Conservation (phyloP, 306 rosid genomes). For the Leucaena leucocephala region DNA sequence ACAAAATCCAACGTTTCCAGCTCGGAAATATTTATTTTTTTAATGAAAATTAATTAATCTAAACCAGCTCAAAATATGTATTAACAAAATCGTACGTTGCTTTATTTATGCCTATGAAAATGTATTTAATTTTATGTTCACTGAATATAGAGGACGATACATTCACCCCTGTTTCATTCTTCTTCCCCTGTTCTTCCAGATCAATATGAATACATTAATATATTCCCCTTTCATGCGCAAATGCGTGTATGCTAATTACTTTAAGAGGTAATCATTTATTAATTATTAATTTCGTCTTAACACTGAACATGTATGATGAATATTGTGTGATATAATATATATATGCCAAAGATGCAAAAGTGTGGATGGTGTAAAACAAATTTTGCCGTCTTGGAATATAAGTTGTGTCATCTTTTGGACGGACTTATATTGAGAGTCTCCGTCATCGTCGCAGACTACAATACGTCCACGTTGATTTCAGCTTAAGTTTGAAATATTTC, state of each 20-base stretch:
- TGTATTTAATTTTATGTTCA: neutral
- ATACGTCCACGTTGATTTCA: neutral
- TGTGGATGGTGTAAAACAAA: neutral
- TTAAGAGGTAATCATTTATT: neutral
- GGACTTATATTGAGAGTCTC: conserved; percentile 27
- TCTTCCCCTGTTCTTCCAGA: neutral
- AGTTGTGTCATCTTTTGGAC: neutral
- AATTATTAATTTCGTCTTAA: neutral
- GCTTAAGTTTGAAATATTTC: neutral
- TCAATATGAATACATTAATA: neutral
- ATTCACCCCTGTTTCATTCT: neutral
- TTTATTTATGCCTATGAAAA: neutral
- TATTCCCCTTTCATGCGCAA: neutral
- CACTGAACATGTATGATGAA: neutral
- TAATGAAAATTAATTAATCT: too few relatives aligned
- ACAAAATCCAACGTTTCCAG: too few relatives aligned
- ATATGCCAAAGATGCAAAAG: neutral
- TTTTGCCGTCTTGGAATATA: conserved; percentile 29
- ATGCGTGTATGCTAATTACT: neutral
- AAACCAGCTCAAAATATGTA: too few relatives aligned
- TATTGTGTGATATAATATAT: neutral
- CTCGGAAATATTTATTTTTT: too few relatives aligned
- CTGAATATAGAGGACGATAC: neutral
- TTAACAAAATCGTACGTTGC: neutral
- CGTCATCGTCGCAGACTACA: conserved; percentile 7